These are phyloP conservation scores for Radiomyces spectabilis DNA, from an alignment of 192 early-diverging fungal genomes.

Conservation along the genomic window DNA sequence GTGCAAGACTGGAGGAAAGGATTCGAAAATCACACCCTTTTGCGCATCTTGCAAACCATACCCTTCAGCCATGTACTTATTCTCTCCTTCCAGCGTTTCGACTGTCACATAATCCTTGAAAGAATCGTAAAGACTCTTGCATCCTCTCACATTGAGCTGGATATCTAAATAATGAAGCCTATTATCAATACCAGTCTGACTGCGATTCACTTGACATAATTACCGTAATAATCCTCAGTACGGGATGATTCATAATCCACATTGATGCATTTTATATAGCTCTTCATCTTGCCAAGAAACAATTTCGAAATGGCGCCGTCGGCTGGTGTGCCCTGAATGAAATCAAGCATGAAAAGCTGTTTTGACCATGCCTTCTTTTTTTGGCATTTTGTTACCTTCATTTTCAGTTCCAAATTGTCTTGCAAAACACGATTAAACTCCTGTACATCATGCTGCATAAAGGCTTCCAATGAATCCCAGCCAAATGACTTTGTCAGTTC, in stretches of 20 bases:
- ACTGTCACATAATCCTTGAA: slow-evolving; percentile 86
- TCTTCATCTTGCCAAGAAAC: slow-evolving; percentile 97
- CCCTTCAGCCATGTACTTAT: slow-evolving; percentile 92
- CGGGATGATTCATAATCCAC: slow-evolving; percentile 94
- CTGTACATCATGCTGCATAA: slow-evolving; percentile 97
- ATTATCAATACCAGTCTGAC: too few species aligned
- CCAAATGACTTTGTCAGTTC: slow-evolving; percentile 98
- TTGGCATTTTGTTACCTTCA: slow-evolving; percentile 62
- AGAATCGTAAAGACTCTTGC: slow-evolving; percentile 76
- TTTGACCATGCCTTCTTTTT: not conserved
- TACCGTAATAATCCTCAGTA: slow-evolving; percentile 90
- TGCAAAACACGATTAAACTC: slow-evolving; percentile 97
- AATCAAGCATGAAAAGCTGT: not conserved
- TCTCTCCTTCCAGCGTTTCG: slow-evolving; percentile 94
- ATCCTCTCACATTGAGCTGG: slow-evolving; percentile 94
- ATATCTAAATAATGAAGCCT: slow-evolving; percentile 56
- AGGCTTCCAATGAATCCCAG: slow-evolving; percentile 92
- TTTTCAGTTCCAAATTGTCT: slow-evolving; percentile 94
- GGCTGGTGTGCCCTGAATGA: slow-evolving; percentile 77
- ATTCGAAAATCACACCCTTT: slow-evolving; percentile 92
- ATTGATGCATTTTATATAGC: slow-evolving; percentile 91
- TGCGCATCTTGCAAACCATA: slow-evolving; percentile 91
- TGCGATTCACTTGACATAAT: too few species aligned
- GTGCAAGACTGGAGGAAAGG: slow-evolving; percentile 90
- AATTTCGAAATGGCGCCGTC: slow-evolving; percentile 88